Evolutionary conservation across 164 flowering plant genomes (phyloP), one percentile per base, ranked within the genome.

Genomic region (Brasenia schreberi): DNA sequence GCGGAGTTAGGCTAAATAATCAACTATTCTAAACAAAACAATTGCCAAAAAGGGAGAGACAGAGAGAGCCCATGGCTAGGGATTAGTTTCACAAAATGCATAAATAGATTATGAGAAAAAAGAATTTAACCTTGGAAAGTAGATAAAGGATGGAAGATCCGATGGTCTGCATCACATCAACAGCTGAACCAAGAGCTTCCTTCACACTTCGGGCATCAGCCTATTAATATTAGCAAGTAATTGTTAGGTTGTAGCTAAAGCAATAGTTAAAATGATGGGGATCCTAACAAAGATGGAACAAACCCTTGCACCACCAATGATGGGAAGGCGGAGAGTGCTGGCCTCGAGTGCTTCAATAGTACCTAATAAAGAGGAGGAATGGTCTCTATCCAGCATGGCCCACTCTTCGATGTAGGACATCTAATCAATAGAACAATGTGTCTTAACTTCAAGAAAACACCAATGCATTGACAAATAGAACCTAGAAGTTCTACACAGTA

Each of bases 251-350:
- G 39, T 33, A 33, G 39, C 39, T 33, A 33, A 33, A 33, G 39
- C 39, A 33, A 33, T 33, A 33, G 39, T 33, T 33, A 33, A 33
- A 33, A 33, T 0, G 16, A 49, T 49, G 56, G 9, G 16, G 56
- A 9, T 14, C 56, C 10, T 49, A 49, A 33, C 56, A 49, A 16
- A 49, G 63, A 62, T 33, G 73, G 6, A 12, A 76, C 88, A 63
- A 78, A 95, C 99, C 72, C 73, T 72, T 68, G 97, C 89, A 74
- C 86, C 92, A 72, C 88, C 95, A 74, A 80, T 83, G 64, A 92
- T 77, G 64, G 99, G 99, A 75, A 95, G 97, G 52, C 97, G 90
- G 61, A 95, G 96, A 67, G 92, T 95, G 80, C 99, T 90, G 67
- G 96, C 97, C 76, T 81, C 82, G 78, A 95, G 77, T 60, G 97